Percentiles rank a stretch among this genome's conserved stretches.
Evolutionary conservation across 2,329 filamentous ascomycete genomes (phyloP).

Genomic region (Knufia fluminis): DNA sequence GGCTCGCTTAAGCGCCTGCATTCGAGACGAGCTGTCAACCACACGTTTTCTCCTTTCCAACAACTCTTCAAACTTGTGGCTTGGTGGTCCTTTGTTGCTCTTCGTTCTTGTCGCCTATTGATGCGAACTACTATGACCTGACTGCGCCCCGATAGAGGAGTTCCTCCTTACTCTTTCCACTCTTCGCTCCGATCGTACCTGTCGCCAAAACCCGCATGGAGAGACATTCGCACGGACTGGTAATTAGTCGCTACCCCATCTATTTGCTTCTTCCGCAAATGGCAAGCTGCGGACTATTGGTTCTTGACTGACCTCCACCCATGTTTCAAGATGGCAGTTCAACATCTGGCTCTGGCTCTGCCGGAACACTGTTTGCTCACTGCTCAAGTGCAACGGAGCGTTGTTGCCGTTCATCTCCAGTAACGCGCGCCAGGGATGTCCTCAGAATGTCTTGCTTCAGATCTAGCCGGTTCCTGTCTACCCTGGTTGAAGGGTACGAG

Average conservation of each 20-base stretch:
- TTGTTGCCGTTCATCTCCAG: constrained; percentile 4
- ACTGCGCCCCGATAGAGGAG: constrained; percentile 4
- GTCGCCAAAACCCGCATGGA: not conserved
- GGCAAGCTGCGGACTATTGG: not conserved
- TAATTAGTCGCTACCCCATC: not conserved
- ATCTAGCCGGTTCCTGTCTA: not conserved
- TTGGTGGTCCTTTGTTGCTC: not conserved
- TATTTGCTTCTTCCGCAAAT: not conserved
- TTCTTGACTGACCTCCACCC: not conserved
- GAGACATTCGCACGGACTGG: not conserved
- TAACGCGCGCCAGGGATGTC: constrained; percentile 6
- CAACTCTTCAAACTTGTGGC: constrained; percentile 7
- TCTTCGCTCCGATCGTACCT: not conserved
- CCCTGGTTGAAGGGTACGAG: not conserved
- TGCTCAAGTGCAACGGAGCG: not conserved
- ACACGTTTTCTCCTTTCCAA: not conserved
- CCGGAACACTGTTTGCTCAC: not conserved
- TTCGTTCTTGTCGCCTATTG: not conserved
- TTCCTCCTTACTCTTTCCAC: not conserved
- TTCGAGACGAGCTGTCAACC: constrained; percentile 3
- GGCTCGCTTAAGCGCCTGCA: not conserved
- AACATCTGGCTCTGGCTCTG: not conserved
- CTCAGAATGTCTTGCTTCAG: constrained; percentile 5
- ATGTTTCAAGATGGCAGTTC: constrained; percentile 8
- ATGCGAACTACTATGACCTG: not conserved